Percentiles rank a stretch among this genome's conserved stretches.
These are phyloP conservation scores for Tricholomella constricta DNA, from an alignment of 768 basidiomycete genomes.

Conservation along the genomic window DNA sequence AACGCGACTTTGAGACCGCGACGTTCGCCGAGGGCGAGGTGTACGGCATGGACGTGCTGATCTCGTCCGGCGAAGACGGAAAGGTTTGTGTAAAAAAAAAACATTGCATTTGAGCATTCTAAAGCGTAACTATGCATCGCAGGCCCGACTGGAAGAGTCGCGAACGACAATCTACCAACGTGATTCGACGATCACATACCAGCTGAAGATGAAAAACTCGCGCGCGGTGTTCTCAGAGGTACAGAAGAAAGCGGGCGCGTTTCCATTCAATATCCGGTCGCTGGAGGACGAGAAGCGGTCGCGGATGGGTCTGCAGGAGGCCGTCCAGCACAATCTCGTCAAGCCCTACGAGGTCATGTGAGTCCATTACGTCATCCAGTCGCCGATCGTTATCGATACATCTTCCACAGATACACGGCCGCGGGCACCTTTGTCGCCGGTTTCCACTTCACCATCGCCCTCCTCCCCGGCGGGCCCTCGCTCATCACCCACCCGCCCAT, in stretches of 20 bases:
- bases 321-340: constrained; percentile 90
- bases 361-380: constrained; percentile 31
- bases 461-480: constrained; percentile 85
- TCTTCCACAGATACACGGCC: constrained; percentile 66
- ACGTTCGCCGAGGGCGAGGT: constrained; percentile 94
- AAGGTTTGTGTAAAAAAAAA: constrained; percentile 58
- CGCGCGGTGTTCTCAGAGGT: constrained; percentile 97
- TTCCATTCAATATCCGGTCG: constrained; percentile 95
- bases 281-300: constrained; percentile 96
- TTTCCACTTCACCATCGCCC: constrained; percentile 96
- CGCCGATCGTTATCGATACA: constrained; percentile 6
- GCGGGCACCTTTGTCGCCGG: constrained; percentile 85
- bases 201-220: constrained; percentile 97
- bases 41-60: constrained; percentile 90
- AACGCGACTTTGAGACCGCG: constrained; percentile 79
- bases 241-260: constrained; percentile 95
- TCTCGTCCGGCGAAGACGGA: constrained; percentile 87
- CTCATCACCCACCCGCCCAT: constrained; percentile 85
- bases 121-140: too few relatives aligned
- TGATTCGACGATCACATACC: constrained; percentile 84
- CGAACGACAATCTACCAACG: constrained; percentile 94
- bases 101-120: too few relatives aligned
- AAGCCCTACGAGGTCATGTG: constrained; percentile 95
- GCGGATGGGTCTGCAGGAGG: constrained; percentile 93
- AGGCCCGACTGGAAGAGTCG: constrained; percentile 90